These are phyloP conservation scores for Isabelozyma gotoi DNA, from an alignment of 805 yeast species.

Conservation along the genomic window DNA sequence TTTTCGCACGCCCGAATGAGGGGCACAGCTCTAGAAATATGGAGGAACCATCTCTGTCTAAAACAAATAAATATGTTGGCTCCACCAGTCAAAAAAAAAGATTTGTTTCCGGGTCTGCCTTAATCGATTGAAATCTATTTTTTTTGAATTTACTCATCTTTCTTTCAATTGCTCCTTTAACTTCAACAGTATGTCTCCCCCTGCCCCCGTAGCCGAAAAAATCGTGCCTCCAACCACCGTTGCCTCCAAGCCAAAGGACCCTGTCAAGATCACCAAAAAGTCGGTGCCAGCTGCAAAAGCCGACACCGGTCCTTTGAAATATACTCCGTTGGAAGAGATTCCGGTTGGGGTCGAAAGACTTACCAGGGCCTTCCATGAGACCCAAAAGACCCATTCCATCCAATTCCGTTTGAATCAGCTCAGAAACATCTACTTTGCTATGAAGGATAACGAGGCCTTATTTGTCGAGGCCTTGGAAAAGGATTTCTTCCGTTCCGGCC, in stretches of 20 bases:
- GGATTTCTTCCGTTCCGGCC: slow-evolving; percentile 67
- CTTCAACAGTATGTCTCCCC: not conserved
- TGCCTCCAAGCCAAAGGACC: not conserved
- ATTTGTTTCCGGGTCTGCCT: no score
- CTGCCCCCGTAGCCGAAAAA: not conserved
- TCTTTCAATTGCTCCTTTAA: not conserved
- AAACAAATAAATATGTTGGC: no score
- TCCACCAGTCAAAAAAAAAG: no score
- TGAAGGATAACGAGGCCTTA: slow-evolving; percentile 56
- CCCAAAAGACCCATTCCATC: slow-evolving; percentile 50
- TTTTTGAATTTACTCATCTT: no score
- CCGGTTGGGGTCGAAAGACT: slow-evolving; percentile 45
- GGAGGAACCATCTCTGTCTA: no score
- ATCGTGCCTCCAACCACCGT: not conserved
- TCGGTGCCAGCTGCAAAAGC: slow-evolving; percentile 2
- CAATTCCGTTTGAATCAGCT: slow-evolving; percentile 61
- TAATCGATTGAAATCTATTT: no score
- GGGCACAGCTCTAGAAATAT: no score
- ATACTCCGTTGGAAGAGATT: slow-evolving; percentile 51
- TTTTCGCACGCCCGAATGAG: no score
- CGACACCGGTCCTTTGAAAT: slow-evolving; percentile 21
- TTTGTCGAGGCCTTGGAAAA: slow-evolving; percentile 56
- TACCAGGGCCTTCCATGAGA: slow-evolving; percentile 39
- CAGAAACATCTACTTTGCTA: slow-evolving; percentile 61
- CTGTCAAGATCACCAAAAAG: not conserved